phyloP scores from a whole-genome alignment of 441 rosid species.

The Theobroma grandiflorum region DNA sequence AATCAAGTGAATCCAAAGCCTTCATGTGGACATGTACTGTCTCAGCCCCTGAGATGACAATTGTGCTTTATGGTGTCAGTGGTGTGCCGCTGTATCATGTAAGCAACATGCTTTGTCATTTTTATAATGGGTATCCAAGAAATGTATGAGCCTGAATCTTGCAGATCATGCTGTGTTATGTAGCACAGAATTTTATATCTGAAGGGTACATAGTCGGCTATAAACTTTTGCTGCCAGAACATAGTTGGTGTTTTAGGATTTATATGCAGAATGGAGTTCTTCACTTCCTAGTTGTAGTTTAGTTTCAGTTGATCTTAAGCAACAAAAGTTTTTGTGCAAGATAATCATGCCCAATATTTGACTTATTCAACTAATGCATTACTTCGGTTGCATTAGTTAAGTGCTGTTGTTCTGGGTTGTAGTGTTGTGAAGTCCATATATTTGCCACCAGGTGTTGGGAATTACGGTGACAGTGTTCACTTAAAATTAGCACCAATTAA shows the following conservation, averaged over 20 bases:
- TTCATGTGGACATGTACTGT: conserved; percentile 95
- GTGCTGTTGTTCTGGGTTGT: conserved; percentile 4
- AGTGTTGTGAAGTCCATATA: background rate
- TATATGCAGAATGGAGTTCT: conserved; percentile 9
- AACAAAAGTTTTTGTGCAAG: background rate
- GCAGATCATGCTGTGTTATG: conserved; percentile 21
- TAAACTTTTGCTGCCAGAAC: conserved; percentile 12
- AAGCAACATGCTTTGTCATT: conserved; percentile 48
- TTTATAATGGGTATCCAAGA: conserved; percentile 4
- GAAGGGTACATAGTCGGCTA: background rate
- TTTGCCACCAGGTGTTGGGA: conserved; percentile 6
- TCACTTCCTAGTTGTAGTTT: conserved; percentile 11
- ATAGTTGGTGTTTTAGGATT: conserved; percentile 5
- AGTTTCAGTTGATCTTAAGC: conserved; percentile 3
- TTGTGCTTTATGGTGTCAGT: conserved; percentile 66
- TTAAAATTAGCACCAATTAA: background rate
- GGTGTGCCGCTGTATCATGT: conserved; percentile 88
- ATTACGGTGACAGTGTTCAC: background rate
- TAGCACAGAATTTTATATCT: conserved; percentile 16
- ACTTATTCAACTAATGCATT: background rate
- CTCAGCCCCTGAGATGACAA: conserved; percentile 98
- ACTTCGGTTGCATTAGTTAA: conserved; percentile 10
- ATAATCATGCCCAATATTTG: conserved; percentile 5
- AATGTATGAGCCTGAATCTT: background rate
- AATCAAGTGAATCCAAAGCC: conserved; percentile 61